Evolutionary conservation across 768 basidiomycete genomes (phyloP).

Genomic region (Xerocomellus amylosporus): DNA sequence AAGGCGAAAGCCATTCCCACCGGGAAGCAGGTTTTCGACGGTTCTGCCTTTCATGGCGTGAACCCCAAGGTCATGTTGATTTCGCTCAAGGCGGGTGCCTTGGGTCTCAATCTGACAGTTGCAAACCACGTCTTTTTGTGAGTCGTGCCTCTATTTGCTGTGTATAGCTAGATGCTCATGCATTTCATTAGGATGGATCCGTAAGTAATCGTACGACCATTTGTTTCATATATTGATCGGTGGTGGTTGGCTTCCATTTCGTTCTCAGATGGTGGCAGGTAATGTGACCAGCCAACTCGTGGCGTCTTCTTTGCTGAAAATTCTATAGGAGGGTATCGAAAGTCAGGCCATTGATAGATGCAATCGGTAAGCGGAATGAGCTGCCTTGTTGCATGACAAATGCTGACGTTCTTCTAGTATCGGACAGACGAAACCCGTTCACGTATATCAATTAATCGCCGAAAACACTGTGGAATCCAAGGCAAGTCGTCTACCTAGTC

Average conservation of each 20-base stretch:
- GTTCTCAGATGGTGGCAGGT: slow-evolving; percentile 73
- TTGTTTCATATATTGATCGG: slow-evolving; percentile 12
- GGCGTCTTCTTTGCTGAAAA: slow-evolving; percentile 8
- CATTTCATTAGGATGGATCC: slow-evolving; percentile 66
- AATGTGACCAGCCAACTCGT: slow-evolving; percentile 7
- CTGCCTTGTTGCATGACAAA: neutral
- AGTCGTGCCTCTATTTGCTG: slow-evolving; percentile 26
- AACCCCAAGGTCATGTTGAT: slow-evolving; percentile 84
- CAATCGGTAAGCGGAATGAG: slow-evolving; percentile 50
- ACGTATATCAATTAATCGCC: slow-evolving; percentile 87
- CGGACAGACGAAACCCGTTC: slow-evolving; percentile 79
- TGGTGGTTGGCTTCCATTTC: neutral
- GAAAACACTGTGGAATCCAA: slow-evolving; percentile 88
- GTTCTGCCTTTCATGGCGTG: slow-evolving; percentile 26
- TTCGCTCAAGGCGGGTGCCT: slow-evolving; percentile 82
- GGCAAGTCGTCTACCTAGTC: slow-evolving; percentile 39
- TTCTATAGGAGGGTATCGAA: slow-evolving; percentile 69
- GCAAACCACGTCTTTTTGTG: slow-evolving; percentile 85
- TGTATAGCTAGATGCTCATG: slow-evolving; percentile 3
- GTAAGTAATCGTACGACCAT: slow-evolving; percentile 43
- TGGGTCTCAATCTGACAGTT: slow-evolving; percentile 85
- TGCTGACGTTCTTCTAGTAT: slow-evolving; percentile 40
- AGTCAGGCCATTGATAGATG: slow-evolving; percentile 80
- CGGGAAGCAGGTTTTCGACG: slow-evolving; percentile 17
- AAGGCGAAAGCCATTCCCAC: slow-evolving; percentile 28